Conservation (phyloP, 352 stramenopile species). For the Pseudoperonospora humuli region DNA sequence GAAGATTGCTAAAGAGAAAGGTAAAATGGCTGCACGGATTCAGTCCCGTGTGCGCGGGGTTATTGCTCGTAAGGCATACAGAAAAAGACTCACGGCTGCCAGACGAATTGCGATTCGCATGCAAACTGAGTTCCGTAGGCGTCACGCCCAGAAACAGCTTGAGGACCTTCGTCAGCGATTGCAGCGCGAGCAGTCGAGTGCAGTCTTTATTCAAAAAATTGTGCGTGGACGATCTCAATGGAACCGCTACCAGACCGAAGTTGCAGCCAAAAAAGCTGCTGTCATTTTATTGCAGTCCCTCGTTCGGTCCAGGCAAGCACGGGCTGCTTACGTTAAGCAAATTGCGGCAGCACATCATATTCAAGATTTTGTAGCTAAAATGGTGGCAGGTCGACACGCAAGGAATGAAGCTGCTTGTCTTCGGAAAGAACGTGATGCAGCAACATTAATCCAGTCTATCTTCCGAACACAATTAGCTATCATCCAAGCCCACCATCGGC, state of each 20-base stretch:
- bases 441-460: constrained; percentile 21
- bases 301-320: constrained; percentile 24
- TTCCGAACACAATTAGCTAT: constrained; percentile 11
- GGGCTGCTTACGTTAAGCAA: constrained; percentile 18
- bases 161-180: constrained; percentile 19
- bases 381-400: constrained; percentile 17
- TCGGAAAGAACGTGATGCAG: constrained; percentile 15
- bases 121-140: constrained; percentile 30
- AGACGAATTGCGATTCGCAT: constrained; percentile 25
- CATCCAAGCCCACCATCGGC: constrained; percentile 8
- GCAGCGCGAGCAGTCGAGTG: constrained; percentile 18
- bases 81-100: constrained; percentile 16
- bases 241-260: constrained; percentile 22
- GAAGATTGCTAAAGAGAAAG: constrained; percentile 21
- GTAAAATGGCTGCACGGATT: constrained; percentile 40
- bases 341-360: constrained; percentile 23
- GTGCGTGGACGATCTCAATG: constrained; percentile 28
- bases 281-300: constrained; percentile 32
- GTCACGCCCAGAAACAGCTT: constrained; percentile 21
- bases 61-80: constrained; percentile 29
- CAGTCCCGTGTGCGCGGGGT: constrained; percentile 33
- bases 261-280: constrained; percentile 19
- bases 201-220: constrained; percentile 34
- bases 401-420: constrained; percentile 6
- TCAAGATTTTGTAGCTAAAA: constrained; percentile 22